Percentiles rank a stretch among this genome's conserved stretches.
phyloP scores from a whole-genome alignment of 306 rosid species.

The Glycine latifolia region DNA sequence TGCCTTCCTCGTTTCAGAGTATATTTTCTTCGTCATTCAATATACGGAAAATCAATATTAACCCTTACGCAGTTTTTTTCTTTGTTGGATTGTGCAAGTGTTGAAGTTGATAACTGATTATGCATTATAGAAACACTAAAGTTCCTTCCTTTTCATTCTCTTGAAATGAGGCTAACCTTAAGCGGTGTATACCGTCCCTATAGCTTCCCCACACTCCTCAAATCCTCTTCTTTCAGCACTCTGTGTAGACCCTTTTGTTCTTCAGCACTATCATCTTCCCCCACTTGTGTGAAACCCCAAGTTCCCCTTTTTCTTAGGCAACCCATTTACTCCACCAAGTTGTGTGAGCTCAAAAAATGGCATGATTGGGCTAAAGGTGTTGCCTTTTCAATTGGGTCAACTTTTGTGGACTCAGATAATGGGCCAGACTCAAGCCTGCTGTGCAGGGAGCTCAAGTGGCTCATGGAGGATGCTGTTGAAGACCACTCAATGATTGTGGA shows the following conservation, averaged over 20 bases:
- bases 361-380: constrained; percentile 76
- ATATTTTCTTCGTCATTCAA: background rate
- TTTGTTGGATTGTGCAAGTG: background rate
- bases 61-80: background rate
- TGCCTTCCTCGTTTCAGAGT: background rate
- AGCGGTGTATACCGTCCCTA: constrained; percentile 38
- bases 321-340: constrained; percentile 60
- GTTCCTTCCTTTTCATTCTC: constrained; percentile 28
- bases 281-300: constrained; percentile 56
- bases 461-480: constrained; percentile 71
- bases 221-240: constrained; percentile 36
- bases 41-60: background rate
- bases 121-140: background rate
- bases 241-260: constrained; percentile 49
- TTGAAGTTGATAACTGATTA: background rate
- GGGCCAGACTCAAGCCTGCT: constrained; percentile 76
- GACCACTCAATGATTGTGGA: constrained; percentile 35
- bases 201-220: constrained; percentile 44
- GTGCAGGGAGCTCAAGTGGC: constrained; percentile 86
- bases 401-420: constrained; percentile 68
- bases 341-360: constrained; percentile 73
- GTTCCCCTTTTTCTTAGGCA: constrained; percentile 76
- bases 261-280: constrained; percentile 40
- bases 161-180: constrained; percentile 63
- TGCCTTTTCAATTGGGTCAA: constrained; percentile 69